A percentile compares a stretch with the other conserved stretches of the same genome.
These are phyloP conservation scores for Paecilomyces niveus DNA, from an alignment of 2,329 filamentous ascomycete species.

Conservation along the genomic window DNA sequence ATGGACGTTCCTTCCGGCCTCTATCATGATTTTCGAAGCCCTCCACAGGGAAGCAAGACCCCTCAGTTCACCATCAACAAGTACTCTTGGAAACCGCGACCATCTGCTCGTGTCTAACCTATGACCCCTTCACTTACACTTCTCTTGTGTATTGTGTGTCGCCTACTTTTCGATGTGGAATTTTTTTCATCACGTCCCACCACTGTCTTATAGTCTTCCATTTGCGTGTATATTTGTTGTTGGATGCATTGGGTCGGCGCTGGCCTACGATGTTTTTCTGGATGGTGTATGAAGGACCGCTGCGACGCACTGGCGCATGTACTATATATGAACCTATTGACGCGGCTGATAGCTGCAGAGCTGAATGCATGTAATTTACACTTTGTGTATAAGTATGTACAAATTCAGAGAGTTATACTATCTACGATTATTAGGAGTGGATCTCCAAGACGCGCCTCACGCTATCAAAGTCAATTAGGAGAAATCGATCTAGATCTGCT, in stretches of 20 bases:
- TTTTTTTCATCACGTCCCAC: constrained; percentile 2
- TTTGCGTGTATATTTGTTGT: neutral
- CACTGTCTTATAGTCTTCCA: neutral
- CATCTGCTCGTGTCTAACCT: constrained; percentile 20
- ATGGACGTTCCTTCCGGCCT: constrained; percentile 36
- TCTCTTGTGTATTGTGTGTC: constrained; percentile 1
- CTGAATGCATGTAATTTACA: neutral
- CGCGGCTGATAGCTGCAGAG: neutral
- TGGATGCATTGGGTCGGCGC: constrained; percentile 9
- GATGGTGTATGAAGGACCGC: neutral
- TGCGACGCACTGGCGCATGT: neutral
- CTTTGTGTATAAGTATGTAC: neutral
- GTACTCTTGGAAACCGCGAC: constrained; percentile 25
- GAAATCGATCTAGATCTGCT: neutral
- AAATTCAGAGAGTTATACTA: neutral
- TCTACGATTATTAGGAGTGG: neutral
- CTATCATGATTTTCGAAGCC: constrained; percentile 22
- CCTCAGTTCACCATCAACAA: constrained; percentile 24
- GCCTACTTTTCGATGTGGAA: neutral
- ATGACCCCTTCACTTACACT: constrained; percentile 2
- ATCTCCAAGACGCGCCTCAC: neutral
- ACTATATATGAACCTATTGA: neutral
- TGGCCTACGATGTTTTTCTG: neutral
- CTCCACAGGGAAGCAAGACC: constrained; percentile 22
- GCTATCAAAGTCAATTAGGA: neutral